Conservation (phyloP, 2,329 filamentous ascomycete genomes). For the Paracoccidioides brasiliensis region DNA sequence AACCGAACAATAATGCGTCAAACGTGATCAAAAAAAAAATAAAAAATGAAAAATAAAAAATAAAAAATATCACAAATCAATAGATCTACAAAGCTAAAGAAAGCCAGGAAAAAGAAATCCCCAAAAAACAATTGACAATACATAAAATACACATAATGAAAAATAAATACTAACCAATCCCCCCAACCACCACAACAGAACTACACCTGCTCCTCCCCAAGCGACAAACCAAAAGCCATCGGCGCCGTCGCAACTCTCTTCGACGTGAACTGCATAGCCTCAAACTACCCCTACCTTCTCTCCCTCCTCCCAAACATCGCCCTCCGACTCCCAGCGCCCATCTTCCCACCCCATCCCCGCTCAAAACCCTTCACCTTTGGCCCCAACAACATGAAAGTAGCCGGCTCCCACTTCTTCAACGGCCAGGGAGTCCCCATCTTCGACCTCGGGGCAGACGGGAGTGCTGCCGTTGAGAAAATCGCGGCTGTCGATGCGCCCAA, state of each 20-base stretch:
- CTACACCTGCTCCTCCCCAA: conserved; percentile 65
- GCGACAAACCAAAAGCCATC: conserved; percentile 47
- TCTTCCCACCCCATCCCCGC: conserved; percentile 36
- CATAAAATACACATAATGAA: not conserved
- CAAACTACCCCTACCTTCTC: conserved; percentile 55
- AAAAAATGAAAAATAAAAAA: not conserved
- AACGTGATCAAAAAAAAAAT: not conserved
- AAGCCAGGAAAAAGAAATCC: not conserved
- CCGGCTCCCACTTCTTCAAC: conserved; percentile 72
- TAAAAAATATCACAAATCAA: not conserved
- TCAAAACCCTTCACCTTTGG: conserved; percentile 22
- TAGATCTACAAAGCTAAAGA: not conserved
- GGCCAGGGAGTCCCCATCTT: conserved; percentile 63
- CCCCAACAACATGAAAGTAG: conserved; percentile 50
- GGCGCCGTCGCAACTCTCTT: conserved; percentile 77
- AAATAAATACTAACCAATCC: not conserved
- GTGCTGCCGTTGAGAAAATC: conserved; percentile 50
- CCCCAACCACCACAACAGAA: conserved; percentile 42
- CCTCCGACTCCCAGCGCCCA: conserved; percentile 51
- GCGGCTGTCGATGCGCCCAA: conserved; percentile 49
- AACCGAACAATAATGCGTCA: too few relatives aligned
- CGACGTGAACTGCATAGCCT: conserved; percentile 70
- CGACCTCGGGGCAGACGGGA: conserved; percentile 51
- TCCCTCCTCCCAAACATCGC: conserved; percentile 52
- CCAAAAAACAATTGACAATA: not conserved